phyloP scores from a whole-genome alignment of 176 grass and related monocot species.

The Puya raimondii region DNA sequence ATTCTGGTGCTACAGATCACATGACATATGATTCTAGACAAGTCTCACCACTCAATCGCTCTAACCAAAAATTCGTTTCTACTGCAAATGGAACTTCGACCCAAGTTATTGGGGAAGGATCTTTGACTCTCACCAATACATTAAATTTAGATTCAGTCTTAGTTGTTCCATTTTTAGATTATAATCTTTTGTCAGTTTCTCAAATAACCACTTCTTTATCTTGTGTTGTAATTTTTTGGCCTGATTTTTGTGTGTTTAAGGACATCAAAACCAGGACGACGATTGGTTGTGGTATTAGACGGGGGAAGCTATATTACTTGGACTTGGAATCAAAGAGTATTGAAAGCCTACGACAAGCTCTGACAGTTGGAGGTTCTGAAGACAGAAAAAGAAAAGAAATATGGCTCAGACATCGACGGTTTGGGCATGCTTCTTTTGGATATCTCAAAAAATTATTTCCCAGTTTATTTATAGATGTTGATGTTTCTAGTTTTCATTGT shows the following conservation, averaged over 20 bases:
- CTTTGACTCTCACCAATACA: too few species aligned
- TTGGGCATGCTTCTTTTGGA: not conserved
- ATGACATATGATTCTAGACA: too few species aligned
- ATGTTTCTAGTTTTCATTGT: not conserved
- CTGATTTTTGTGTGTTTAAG: not conserved
- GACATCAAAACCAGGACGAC: not conserved
- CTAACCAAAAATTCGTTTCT: too few species aligned
- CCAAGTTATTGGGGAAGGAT: too few species aligned
- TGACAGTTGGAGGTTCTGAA: not conserved
- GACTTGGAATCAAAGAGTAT: not conserved
- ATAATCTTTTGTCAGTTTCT: not conserved
- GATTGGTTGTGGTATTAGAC: not conserved
- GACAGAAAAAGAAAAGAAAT: not conserved
- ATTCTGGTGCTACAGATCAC: too few species aligned
- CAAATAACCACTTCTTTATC: not conserved
- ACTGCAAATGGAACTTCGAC: too few species aligned
- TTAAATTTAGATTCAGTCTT: not conserved
- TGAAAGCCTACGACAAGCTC: not conserved
- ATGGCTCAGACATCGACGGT: not conserved
- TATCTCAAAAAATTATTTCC: slow-evolving; percentile 2
- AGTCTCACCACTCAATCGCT: too few species aligned
- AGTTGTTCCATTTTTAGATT: not conserved
- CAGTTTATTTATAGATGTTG: not conserved
- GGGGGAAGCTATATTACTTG: not conserved
- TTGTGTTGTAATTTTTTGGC: not conserved